Evolutionary conservation across 257 asterid species (phyloP), one percentile per base, ranked within the genome.

Genomic region (Craterostigma plantagineum): DNA sequence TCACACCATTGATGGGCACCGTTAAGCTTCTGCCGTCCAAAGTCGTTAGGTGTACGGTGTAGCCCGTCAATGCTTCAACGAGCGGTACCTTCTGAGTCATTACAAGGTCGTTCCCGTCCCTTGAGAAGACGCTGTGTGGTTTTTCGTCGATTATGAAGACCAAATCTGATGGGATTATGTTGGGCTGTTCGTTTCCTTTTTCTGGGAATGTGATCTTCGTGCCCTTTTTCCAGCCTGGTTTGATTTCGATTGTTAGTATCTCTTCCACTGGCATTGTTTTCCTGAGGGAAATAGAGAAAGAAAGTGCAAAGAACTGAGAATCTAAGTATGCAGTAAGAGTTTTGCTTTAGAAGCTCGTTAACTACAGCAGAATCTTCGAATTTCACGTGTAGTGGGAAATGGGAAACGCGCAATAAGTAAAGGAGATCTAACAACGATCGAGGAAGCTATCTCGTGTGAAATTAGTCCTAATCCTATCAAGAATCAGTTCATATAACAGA

Each of bases 121-220:
- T 68, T 0, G 76, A 66, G 65, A 66, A 85, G 9, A 73, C 67
- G 1, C 68, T 38, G 18, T 85, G 94, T 0, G 94, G 96, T 53
- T 77, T 85, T 60, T 85, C 94, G 7, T 85, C 96, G 2, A 85
- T 63, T 15, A 77, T 63, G 77, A 85, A 85, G 10, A 85, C 71
- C 7, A 85, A 62, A 57, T 81, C 96, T 4, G 96, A 62, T 4
- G 94, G 74, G 4, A 72, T 56, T 1, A 75, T 63, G 5, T 77
- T 71, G 10, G 92, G 94, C 55, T 72, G 80, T 30, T 80, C 96
- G 4, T 85, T 75, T 36, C 96, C 96, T 55, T 77, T 85, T 48
- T 81, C 96, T 0, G 86, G 91, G 70, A 85, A 85, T n/a, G 96
- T 85, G 54, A 85, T 85, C 66, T 85, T 85, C 0, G 96, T 85